A percentile compares a stretch with the other conserved stretches of the same genome.
These are phyloP conservation scores for Pyrus pyrifolia DNA, from an alignment of 306 rosid species.

Conservation along the genomic window DNA sequence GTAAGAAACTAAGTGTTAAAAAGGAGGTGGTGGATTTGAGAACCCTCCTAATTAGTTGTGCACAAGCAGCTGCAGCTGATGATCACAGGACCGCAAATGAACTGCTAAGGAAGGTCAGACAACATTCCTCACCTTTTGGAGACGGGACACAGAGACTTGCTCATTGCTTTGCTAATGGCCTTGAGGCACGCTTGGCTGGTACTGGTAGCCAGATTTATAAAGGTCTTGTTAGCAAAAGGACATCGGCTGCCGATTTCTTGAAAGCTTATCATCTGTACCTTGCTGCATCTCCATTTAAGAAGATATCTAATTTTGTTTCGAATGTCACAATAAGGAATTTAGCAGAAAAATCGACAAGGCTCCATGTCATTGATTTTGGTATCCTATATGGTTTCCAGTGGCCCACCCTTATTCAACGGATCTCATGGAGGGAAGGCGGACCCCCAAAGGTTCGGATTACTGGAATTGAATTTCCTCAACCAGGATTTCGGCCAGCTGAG, in stretches of 20 bases:
- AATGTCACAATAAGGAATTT: conserved; percentile 45
- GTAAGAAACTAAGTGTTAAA: conserved; percentile 59
- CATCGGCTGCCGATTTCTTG: conserved; percentile 59
- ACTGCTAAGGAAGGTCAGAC: conserved; percentile 65
- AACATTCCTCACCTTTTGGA: conserved; percentile 65
- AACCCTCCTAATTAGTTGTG: conserved; percentile 68
- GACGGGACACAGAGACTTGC: conserved; percentile 93
- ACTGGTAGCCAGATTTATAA: conserved; percentile 93
- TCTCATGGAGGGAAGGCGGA: conserved; percentile 50
- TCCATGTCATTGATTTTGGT: conserved; percentile 88
- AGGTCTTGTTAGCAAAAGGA: conserved; percentile 64
- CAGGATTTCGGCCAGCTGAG: conserved; percentile 96
- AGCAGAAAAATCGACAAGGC: conserved; percentile 32
- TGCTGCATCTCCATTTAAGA: conserved; percentile 87
- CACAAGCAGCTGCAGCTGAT: conserved; percentile 94
- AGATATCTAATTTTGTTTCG: conserved; percentile 56
- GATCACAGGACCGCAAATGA: conserved; percentile 62
- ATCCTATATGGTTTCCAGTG: conserved; percentile 95
- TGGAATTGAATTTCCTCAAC: conserved; percentile 90
- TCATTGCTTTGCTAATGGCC: conserved; percentile 80
- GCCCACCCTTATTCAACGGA: conserved; percentile 78
- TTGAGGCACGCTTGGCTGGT: conserved; percentile 95
- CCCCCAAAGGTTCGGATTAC: conserved; percentile 85
- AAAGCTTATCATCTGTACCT: conserved; percentile 78
- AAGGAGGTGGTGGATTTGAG: conserved; percentile 85